Evolutionary conservation across 352 stramenopile genomes (phyloP).

Genomic region (Pythium utonaiense): DNA sequence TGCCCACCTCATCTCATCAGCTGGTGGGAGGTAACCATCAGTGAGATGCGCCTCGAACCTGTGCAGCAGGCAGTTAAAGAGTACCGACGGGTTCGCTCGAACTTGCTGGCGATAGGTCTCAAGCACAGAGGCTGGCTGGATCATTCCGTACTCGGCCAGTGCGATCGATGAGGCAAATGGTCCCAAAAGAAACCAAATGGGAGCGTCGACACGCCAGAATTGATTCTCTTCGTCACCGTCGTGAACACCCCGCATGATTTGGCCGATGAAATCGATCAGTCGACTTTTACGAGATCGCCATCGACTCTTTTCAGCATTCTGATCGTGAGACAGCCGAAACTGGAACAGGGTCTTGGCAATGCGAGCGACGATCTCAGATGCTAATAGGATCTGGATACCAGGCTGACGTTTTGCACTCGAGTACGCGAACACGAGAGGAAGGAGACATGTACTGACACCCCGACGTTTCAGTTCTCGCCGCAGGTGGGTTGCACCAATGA

Average conservation of each 20-base stretch:
- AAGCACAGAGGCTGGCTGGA: slow-evolving; percentile 25
- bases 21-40: slow-evolving; percentile 44
- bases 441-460: slow-evolving; percentile 64
- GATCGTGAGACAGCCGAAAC: slow-evolving; percentile 54
- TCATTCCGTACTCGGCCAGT: slow-evolving; percentile 25
- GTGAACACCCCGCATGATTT: slow-evolving; percentile 57
- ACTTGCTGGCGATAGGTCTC: slow-evolving; percentile 49
- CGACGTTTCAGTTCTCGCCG: slow-evolving; percentile 50
- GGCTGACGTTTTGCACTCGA: slow-evolving; percentile 38
- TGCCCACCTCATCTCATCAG: slow-evolving; percentile 50
- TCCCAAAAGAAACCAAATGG: slow-evolving; percentile 58
- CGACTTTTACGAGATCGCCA: slow-evolving; percentile 57
- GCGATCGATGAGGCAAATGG: slow-evolving; percentile 55
- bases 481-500: slow-evolving; percentile 65
- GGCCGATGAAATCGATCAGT: slow-evolving; percentile 61
- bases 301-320: slow-evolving; percentile 33
- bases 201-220: slow-evolving; percentile 74
- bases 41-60: slow-evolving; percentile 51
- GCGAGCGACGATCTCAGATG: slow-evolving; percentile 63
- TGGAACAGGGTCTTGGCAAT: slow-evolving; percentile 75
- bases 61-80: slow-evolving; percentile 58
- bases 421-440: slow-evolving; percentile 63
- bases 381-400: slow-evolving; percentile 53
- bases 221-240: slow-evolving; percentile 37
- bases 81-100: slow-evolving; percentile 45